Conservation (phyloP, 1,284 basidiomycete species). For the Ceratobasidium papillatum region DNA sequence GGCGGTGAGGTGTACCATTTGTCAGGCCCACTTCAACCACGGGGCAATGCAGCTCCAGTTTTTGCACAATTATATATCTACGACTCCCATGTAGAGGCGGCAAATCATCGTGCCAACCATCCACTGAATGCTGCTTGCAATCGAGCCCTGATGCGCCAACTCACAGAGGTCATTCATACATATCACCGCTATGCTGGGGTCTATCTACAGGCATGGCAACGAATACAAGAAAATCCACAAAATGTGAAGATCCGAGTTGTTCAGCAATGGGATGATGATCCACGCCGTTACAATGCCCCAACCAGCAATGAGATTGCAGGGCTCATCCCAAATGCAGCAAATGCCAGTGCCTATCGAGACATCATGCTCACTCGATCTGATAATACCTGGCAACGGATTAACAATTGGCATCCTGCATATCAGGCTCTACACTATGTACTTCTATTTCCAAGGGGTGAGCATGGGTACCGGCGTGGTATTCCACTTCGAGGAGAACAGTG, state of each 20-base stretch:
- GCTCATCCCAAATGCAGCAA: slow-evolving; percentile 50
- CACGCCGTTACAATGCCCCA: slow-evolving; percentile 53
- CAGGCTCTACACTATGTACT: slow-evolving; percentile 54
- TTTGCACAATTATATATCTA: slow-evolving; percentile 57
- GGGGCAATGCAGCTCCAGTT: slow-evolving; percentile 38
- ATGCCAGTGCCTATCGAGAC: slow-evolving; percentile 47
- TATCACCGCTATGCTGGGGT: slow-evolving; percentile 51
- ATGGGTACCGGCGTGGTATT: slow-evolving; percentile 49
- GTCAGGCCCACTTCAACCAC: too few species aligned
- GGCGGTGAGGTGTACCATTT: slow-evolving; percentile 54
- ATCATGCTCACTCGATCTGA: slow-evolving; percentile 50
- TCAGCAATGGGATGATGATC: slow-evolving; percentile 46
- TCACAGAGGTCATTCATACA: slow-evolving; percentile 49
- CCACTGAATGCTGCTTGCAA: slow-evolving; percentile 48
- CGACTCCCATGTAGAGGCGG: slow-evolving; percentile 50
- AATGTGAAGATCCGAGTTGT: neutral
- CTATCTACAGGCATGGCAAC: slow-evolving; percentile 51
- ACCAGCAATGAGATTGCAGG: slow-evolving; percentile 55
- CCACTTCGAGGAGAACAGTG: neutral
- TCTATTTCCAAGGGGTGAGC: slow-evolving; percentile 54
- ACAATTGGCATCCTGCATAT: slow-evolving; percentile 53
- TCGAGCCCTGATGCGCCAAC: slow-evolving; percentile 45
- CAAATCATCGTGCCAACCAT: slow-evolving; percentile 42
- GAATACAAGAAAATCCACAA: too few species aligned
- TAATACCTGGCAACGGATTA: slow-evolving; percentile 50